Base-by-base conservation (phyloP, 805 yeast species). In the Metschnikowia arizonensis region DNA sequence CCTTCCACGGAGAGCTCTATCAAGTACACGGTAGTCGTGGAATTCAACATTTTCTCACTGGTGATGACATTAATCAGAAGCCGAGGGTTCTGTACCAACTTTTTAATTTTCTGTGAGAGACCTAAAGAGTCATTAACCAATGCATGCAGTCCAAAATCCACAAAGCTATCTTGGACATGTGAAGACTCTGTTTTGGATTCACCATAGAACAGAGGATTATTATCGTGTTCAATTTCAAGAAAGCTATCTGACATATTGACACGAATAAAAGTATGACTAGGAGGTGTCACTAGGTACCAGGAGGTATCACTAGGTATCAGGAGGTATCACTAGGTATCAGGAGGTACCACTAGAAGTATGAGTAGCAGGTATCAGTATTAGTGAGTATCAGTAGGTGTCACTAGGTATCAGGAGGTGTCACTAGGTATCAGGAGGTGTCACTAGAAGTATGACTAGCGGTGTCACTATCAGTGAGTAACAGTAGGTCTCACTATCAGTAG, bases 181-280 rank as follows among this genome's bases (percentile, higher is more conserved):
- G 39, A 15, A 31, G 46, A 18, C 29, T 33, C 47, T 33, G 29
- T 9, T 11, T 33, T 33, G 29, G 21, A 11, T 6, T 26, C 43
- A 26, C 62, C 62, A 49, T 68, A 70, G 46, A 69, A 63, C 32
- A 73, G 69, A 11, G 76, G 76, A 46, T 71, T 71, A 55, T 70
- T 71, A 48, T 71, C 76, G 52, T 69, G 73, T 48, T 71, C 76
- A 40, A 69, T 68, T 47, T 68, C 74, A 35, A 62, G 68, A 45
- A 68, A 66, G 26, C 56, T 30, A 38, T 52, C 57, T n/a, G n/a
- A 32, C 47, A 50, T 54, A 53, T 53, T 19, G 25, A 8, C n/a
- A n/a, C n/a, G n/a, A n/a, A n/a, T n/a, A n/a, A n/a, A n/a, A n/a
- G n/a, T n/a, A n/a, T n/a, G n/a, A n/a, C n/a, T n/a, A n/a, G n/a